These are phyloP conservation scores for Cystobasidium slooffiae DNA, from an alignment of 1,284 basidiomycete species.

Conservation along the genomic window DNA sequence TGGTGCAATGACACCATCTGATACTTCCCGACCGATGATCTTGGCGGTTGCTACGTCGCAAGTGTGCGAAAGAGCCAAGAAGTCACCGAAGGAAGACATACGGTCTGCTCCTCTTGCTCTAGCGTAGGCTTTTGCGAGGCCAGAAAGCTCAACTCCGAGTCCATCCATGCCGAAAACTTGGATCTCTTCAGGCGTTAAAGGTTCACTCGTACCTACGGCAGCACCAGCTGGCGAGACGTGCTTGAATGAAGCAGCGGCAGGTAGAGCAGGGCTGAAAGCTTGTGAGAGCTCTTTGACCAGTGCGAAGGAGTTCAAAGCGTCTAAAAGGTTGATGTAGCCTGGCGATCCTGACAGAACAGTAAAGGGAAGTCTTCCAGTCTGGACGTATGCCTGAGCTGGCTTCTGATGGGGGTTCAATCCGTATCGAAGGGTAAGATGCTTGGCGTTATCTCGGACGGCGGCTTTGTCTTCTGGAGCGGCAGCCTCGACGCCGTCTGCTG, in stretches of 20 bases:
- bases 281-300: slow-evolving; percentile 92
- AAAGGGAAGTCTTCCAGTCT: slow-evolving; percentile 87
- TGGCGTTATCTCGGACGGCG: slow-evolving; percentile 66
- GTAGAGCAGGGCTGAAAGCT: slow-evolving; percentile 68
- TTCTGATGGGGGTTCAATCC: slow-evolving; percentile 99
- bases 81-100: slow-evolving; percentile 99
- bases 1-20: slow-evolving; percentile 96
- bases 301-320: slow-evolving; percentile 95
- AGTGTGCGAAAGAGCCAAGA: slow-evolving; percentile 89
- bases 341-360: slow-evolving; percentile 93
- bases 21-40: slow-evolving; percentile 97
- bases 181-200: slow-evolving; percentile 82
- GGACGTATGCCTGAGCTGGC: slow-evolving; percentile 95
- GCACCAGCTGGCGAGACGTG: slow-evolving; percentile 98
- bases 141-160: slow-evolving; percentile 83
- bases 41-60: slow-evolving; percentile 93
- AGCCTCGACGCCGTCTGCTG: slow-evolving; percentile 65
- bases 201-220: slow-evolving; percentile 75
- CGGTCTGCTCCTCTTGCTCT: slow-evolving; percentile 96
- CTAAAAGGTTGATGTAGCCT: slow-evolving; percentile 99
- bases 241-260: slow-evolving; percentile 98
- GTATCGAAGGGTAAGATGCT: slow-evolving; percentile 86
- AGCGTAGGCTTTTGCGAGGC: slow-evolving; percentile 90
- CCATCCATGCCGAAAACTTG: slow-evolving; percentile 97
- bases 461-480: slow-evolving; percentile 66